Conservation (phyloP, 441 rosid genomes). For the Erysimum cheiri region DNA sequence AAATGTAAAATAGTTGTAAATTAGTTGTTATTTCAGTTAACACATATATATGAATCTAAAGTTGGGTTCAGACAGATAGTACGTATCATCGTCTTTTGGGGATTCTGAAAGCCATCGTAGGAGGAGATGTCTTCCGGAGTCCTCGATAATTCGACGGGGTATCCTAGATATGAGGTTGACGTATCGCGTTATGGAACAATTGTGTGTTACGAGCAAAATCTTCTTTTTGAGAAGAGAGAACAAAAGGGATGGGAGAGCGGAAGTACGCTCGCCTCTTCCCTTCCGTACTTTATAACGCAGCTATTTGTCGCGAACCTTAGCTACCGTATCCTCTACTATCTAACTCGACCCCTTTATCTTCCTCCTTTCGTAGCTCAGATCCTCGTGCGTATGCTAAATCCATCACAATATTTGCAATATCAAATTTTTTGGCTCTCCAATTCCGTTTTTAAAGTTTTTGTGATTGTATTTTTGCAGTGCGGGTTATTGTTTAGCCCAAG, state of each 20-base stretch:
- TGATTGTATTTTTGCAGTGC: constrained; percentile 43
- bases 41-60: constrained; percentile 13
- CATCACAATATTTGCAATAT: neutral
- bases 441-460: neutral
- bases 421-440: neutral
- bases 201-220: constrained; percentile 26
- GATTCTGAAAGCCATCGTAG: constrained; percentile 7
- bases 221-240: constrained; percentile 38
- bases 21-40: constrained; percentile 25
- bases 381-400: constrained; percentile 26
- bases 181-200: constrained; percentile 35
- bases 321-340: constrained; percentile 34
- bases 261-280: constrained; percentile 25
- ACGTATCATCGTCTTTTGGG: neutral
- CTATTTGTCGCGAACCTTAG: constrained; percentile 31
- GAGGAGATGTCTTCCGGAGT: constrained; percentile 33
- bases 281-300: constrained; percentile 45
- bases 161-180: neutral
- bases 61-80: neutral
- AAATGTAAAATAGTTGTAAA: constrained; percentile 16
- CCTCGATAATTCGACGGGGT: neutral
- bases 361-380: constrained; percentile 52
- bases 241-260: constrained; percentile 33
- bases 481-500: constrained; percentile 58
- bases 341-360: constrained; percentile 38